phyloP scores from a whole-genome alignment of 441 rosid species.

The Populus hybrid region DNA sequence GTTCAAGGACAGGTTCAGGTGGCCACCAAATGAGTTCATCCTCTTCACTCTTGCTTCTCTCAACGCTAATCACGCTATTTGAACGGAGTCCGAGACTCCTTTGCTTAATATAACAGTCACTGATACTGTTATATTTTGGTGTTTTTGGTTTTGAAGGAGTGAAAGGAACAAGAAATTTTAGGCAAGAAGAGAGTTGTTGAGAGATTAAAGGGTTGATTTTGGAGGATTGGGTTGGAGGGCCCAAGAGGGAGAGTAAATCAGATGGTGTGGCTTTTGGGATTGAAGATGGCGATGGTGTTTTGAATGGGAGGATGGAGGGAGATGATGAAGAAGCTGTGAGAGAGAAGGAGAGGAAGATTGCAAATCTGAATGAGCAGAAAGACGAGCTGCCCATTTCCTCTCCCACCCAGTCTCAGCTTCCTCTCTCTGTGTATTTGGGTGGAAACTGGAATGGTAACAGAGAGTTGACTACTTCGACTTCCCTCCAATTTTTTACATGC shows the following conservation, averaged over 20 bases:
- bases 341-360: constrained; percentile 47
- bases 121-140: not conserved
- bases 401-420: not conserved
- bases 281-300: constrained; percentile 20
- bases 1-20: constrained; percentile 67
- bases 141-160: constrained; percentile 23
- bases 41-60: constrained; percentile 26
- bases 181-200: constrained; percentile 51
- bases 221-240: constrained; percentile 41
- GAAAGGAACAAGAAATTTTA: constrained; percentile 75
- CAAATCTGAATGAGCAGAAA: constrained; percentile 37
- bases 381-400: constrained; percentile 34
- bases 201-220: constrained; percentile 52
- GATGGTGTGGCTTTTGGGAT: constrained; percentile 61
- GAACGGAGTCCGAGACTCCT: constrained; percentile 30
- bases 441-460: not conserved
- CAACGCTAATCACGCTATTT: not conserved
- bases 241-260: constrained; percentile 67
- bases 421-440: not conserved
- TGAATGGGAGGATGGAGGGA: constrained; percentile 25
- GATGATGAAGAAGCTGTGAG: constrained; percentile 45
- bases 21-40: constrained; percentile 85
- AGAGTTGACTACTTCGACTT: not conserved
- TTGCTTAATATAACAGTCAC: constrained; percentile 6
- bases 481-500: constrained; percentile 1